Evolutionary conservation across 495 filamentous ascomycete genomes (phyloP).

Genomic region (Ramalina peruviana): DNA sequence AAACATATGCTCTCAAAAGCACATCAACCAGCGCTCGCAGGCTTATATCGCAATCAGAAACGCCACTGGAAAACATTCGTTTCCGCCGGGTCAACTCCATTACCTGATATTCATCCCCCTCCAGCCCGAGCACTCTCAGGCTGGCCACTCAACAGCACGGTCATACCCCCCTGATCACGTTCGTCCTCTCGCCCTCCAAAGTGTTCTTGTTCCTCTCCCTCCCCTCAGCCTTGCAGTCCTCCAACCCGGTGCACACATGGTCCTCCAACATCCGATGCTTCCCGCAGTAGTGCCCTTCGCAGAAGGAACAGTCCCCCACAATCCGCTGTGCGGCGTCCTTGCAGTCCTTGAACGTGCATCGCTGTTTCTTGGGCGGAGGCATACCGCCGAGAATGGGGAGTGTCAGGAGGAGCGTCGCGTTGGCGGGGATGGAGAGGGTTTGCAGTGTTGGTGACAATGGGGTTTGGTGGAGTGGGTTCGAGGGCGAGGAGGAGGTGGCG

Average conservation of each 20-base stretch:
- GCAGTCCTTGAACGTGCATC: conserved; percentile 83
- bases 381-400: conserved; percentile 25
- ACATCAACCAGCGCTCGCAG: too few relatives aligned
- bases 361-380: conserved; percentile 56
- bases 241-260: conserved; percentile 84
- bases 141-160: too few relatives aligned
- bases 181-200: conserved; percentile 77
- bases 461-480: not conserved
- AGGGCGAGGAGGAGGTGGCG: conserved; percentile 17
- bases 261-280: conserved; percentile 87
- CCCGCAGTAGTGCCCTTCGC: conserved; percentile 81
- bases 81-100: too few relatives aligned
- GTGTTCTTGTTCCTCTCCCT: conserved; percentile 86
- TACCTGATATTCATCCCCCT: too few relatives aligned
- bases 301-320: conserved; percentile 93
- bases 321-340: conserved; percentile 73
- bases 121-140: too few relatives aligned
- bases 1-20: too few relatives aligned
- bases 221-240: conserved; percentile 93
- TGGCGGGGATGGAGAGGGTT: conserved; percentile 17
- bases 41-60: conserved; percentile 6
- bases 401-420: conserved; percentile 27
- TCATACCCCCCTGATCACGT: conserved; percentile 50
- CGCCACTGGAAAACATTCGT: not conserved
- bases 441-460: conserved; percentile 3